Percentiles rank a stretch among this genome's conserved stretches.
phyloP scores from a whole-genome alignment of 257 asterid species.

The Lycium barbarum region DNA sequence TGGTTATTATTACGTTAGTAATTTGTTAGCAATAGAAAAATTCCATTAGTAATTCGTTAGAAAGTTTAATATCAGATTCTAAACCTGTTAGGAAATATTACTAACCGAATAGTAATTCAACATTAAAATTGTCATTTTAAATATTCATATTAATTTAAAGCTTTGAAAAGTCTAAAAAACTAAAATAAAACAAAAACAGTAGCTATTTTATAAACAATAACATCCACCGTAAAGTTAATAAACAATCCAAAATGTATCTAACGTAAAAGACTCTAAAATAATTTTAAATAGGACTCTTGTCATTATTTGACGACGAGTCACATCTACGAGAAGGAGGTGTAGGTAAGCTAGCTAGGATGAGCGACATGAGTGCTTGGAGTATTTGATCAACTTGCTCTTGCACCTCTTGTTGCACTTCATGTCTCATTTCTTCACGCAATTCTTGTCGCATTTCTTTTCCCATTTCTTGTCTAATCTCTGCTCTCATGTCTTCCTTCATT shows the following conservation, averaged over 20 bases:
- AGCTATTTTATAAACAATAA: too few species aligned
- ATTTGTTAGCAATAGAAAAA: not conserved
- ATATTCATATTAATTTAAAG: not conserved
- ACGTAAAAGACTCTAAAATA: not conserved
- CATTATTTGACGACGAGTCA: not conserved
- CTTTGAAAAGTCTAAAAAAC: not conserved
- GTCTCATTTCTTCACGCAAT: too few species aligned
- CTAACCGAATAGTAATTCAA: not conserved
- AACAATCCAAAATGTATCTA: not conserved
- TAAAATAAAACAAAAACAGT: too few species aligned
- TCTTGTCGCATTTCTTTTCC: too few species aligned
- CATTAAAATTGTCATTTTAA: not conserved
- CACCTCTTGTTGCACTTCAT: too few species aligned
- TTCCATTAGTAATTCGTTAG: not conserved
- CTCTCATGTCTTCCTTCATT: too few species aligned
- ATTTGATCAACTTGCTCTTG: too few species aligned
- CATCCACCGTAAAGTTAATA: not conserved
- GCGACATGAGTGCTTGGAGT: not conserved
- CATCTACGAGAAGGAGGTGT: not conserved
- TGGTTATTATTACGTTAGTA: not conserved
- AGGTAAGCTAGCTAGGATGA: not conserved
- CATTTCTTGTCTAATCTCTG: too few species aligned
- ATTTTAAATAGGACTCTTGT: not conserved
- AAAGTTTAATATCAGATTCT: not conserved
- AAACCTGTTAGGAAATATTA: not conserved